Percentiles rank a stretch among this genome's conserved stretches.
Conservation (phyloP, 371 early-diverging fungal genomes). For the Apophysomyces ossiformis region DNA sequence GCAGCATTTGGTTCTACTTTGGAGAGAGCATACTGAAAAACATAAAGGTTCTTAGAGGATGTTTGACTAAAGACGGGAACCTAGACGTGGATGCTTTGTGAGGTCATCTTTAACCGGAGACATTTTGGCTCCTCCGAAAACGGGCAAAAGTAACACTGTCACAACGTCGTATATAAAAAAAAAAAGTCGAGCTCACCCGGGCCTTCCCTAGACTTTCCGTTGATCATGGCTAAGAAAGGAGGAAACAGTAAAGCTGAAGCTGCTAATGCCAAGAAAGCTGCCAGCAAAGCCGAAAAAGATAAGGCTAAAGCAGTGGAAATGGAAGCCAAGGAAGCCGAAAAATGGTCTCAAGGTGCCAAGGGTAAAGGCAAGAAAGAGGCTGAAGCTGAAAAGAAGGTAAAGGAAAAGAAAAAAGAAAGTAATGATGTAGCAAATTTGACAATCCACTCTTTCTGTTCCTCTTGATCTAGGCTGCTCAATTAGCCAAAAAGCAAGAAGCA, state of each 20-base stretch:
- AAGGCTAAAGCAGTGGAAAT: conserved; percentile 52
- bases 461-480: conserved; percentile 35
- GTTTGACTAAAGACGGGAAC: too few relatives aligned
- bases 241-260: conserved; percentile 58
- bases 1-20: too few relatives aligned
- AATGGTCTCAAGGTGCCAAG: conserved; percentile 79
- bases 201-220: not conserved
- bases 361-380: conserved; percentile 68
- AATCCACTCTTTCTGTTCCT: too few relatives aligned
- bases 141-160: too few relatives aligned
- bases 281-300: conserved; percentile 66
- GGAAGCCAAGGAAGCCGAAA: conserved; percentile 62
- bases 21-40: too few relatives aligned
- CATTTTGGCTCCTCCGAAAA: too few relatives aligned
- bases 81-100: too few relatives aligned
- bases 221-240: conserved; percentile 48
- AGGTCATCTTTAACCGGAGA: too few relatives aligned
- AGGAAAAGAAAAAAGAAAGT: not conserved
- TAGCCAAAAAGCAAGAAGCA: conserved; percentile 48
- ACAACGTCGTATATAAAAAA: not conserved
- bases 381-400: conserved; percentile 73
- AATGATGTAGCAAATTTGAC: too few relatives aligned
- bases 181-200: not conserved
- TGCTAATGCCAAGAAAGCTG: conserved; percentile 77
- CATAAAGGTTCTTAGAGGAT: too few relatives aligned